phyloP scores from a whole-genome alignment of 148 eudicot genomes.

The Persicaria tinctoria region DNA sequence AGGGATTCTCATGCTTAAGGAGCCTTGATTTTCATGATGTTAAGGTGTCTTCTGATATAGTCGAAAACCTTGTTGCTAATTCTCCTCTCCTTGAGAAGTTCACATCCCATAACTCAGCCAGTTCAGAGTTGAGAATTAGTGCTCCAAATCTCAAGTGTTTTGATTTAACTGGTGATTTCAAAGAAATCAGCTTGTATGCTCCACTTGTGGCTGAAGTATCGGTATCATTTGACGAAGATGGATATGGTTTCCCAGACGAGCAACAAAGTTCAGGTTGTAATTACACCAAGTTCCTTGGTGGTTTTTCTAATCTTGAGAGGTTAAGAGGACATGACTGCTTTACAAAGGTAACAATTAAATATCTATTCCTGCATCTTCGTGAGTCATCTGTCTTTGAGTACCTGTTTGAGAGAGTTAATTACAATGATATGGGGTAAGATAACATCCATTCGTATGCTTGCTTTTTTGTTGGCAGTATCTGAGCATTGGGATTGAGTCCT shows the following conservation, averaged over 20 bases:
- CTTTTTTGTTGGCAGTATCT: slow-evolving; percentile 9
- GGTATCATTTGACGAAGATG: slow-evolving; percentile 51
- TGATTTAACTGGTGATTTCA: slow-evolving; percentile 53
- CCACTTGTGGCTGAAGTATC: slow-evolving; percentile 40
- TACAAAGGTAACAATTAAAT: slow-evolving; percentile 41
- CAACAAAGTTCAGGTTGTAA: slow-evolving; percentile 45
- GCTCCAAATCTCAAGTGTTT: slow-evolving; percentile 64
- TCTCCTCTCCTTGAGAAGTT: too few species aligned
- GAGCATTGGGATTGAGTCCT: too few species aligned
- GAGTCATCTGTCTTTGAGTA: too few species aligned
- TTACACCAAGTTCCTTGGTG: slow-evolving; percentile 57
- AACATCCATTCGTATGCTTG: background rate
- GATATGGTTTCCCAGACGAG: slow-evolving; percentile 37
- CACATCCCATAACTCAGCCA: slow-evolving; percentile 23
- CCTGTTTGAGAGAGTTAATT: background rate
- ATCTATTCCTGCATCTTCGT: too few species aligned
- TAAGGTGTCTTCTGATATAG: too few species aligned
- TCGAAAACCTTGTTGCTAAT: too few species aligned
- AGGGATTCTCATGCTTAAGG: too few species aligned
- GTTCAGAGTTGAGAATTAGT: slow-evolving; percentile 45
- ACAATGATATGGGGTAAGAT: too few species aligned
- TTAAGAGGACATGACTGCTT: slow-evolving; percentile 53
- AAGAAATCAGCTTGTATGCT: slow-evolving; percentile 47
- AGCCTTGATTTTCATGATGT: background rate
- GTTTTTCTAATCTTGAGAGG: slow-evolving; percentile 49